These are phyloP conservation scores for Didymella pinodella DNA, from an alignment of 2,329 filamentous ascomycete genomes.

Conservation along the genomic window DNA sequence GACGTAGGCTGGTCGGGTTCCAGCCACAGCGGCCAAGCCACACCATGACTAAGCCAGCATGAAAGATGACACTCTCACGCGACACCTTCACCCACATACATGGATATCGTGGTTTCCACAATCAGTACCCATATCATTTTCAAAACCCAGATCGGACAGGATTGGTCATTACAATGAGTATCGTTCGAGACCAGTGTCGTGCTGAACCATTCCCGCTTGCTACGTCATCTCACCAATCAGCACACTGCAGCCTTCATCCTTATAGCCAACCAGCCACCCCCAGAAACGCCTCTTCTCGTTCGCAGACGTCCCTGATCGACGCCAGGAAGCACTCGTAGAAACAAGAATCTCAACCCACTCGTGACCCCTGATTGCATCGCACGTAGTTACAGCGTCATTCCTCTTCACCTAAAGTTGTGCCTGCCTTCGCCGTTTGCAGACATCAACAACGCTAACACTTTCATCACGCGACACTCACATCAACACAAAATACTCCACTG, in stretches of 20 bases:
- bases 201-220: slow-evolving; percentile 13
- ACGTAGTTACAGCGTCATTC: slow-evolving; percentile 38
- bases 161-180: neutral
- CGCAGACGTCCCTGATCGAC: slow-evolving; percentile 13
- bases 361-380: slow-evolving; percentile 10
- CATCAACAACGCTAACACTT: slow-evolving; percentile 8
- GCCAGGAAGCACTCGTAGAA: slow-evolving; percentile 9
- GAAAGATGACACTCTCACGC: neutral
- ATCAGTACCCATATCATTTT: too few relatives aligned
- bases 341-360: slow-evolving; percentile 15
- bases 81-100: too few relatives aligned
- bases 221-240: slow-evolving; percentile 32
- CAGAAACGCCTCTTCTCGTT: slow-evolving; percentile 17
- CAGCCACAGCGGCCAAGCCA: slow-evolving; percentile 16
- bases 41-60: slow-evolving; percentile 14
- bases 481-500: neutral
- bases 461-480: slow-evolving; percentile 10
- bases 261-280: slow-evolving; percentile 30
- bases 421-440: slow-evolving; percentile 20
- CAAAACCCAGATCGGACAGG: neutral
- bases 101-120: too few relatives aligned
- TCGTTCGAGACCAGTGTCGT: neutral
- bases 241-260: slow-evolving; percentile 23
- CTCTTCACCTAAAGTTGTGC: slow-evolving; percentile 18
- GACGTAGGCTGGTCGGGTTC: slow-evolving; percentile 11